phyloP scores from a whole-genome alignment of 257 asterid genomes.

The Ilex aquifolium region DNA sequence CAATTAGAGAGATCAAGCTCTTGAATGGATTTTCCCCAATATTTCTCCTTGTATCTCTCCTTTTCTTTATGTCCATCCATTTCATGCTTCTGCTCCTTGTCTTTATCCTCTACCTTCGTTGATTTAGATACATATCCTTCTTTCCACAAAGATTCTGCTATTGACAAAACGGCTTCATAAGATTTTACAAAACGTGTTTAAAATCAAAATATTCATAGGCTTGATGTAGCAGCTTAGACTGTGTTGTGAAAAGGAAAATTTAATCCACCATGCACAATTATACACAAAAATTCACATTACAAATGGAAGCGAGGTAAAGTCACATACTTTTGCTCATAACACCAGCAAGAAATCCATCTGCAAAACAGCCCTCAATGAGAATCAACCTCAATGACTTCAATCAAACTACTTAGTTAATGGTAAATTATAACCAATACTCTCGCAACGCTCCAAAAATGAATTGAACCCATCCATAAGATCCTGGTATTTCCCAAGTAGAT shows the following conservation, averaged over 20 bases:
- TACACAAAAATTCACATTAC: background rate
- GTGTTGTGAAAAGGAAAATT: background rate
- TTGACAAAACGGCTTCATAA: conserved; percentile 22
- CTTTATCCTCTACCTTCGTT: conserved; percentile 63
- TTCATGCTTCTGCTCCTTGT: conserved; percentile 77
- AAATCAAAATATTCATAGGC: background rate
- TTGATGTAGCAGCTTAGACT: background rate
- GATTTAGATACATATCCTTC: conserved; percentile 75
- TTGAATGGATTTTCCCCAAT: conserved; percentile 92
- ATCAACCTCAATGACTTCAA: conserved; percentile 4
- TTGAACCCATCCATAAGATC: conserved; percentile 92
- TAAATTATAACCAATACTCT: conserved; percentile 60
- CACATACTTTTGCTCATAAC: conserved; percentile 89
- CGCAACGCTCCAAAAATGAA: conserved; percentile 83
- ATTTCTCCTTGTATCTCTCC: conserved; percentile 65
- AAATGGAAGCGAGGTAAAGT: background rate
- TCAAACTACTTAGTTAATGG: conserved; percentile 6
- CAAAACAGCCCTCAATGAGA: conserved; percentile 33
- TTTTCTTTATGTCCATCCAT: conserved; percentile 74
- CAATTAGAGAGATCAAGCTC: conserved; percentile 93
- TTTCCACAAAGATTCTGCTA: conserved; percentile 73
- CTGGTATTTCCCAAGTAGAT: conserved; percentile 77
- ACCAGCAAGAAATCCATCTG: conserved; percentile 97
- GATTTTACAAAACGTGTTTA: conserved; percentile 9
- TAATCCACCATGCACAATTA: background rate